Base-by-base conservation (phyloP, 805 yeast genomes). In the Myxozyma mucilagina region DNA sequence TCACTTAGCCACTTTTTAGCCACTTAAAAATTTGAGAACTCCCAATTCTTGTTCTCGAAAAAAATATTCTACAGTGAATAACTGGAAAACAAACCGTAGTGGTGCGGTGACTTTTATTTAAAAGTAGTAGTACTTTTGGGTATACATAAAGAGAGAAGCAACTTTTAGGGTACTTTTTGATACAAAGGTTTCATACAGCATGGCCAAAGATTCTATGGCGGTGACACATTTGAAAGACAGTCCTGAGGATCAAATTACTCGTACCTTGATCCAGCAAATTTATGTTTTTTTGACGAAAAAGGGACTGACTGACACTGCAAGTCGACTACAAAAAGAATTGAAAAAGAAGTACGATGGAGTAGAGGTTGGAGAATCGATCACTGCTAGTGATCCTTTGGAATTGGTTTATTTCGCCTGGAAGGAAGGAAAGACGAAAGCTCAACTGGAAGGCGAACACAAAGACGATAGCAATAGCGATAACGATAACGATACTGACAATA, bases 241-340 rank as follows among this genome's bases (percentile, higher is more conserved):
- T 18, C 18, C 48, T 13, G 32, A 56, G 42, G 47, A 16, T 24
- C 49, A 44, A 36, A 53, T 59, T 1, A 50, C 61, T 10, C 55
- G 52, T 42, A 51, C 62, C 24, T 63, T 73, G 43, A 56, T 75
- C 18, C 70, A 69, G 11, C 71, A 70, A 48, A 70, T 76, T 10
- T 67, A 69, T 29, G 60, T 68, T 7, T 76, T 73, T 55, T 60
- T 76, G 48, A 64, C 62, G 16, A 64, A 71, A 3, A 61, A 71
- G 39, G 76, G 74, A 4, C 68, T 72, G 11, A 32, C 55, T 32
- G 68, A 69, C 59, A 68, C 76, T 4, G 74, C 73, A n/a, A 69
- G 69, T 52, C 68, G 74, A 2, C 65, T 76, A 42, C 67, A 60
- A 38, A 72, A 71, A 55, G 75, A 73, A 53, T 64, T 63, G 14